Percentiles rank a stretch among this genome's conserved stretches.
Conservation (phyloP, 2,329 filamentous ascomycete genomes). For the Alternaria postmessia region DNA sequence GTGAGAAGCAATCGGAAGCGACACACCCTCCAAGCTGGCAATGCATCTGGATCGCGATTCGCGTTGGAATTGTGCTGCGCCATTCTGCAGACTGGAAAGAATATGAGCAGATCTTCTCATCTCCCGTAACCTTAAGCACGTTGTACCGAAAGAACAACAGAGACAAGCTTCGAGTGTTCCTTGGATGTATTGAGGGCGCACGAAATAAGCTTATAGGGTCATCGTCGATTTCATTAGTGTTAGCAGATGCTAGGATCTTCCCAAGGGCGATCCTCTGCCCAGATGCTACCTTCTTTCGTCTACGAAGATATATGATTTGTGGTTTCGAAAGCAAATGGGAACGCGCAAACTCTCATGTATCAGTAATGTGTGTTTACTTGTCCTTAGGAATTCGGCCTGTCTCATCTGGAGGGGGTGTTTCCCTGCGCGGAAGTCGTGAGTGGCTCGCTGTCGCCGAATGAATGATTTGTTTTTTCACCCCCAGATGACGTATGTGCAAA, state of each 20-base stretch:
- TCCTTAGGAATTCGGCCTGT: not conserved
- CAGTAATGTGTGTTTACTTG: not conserved
- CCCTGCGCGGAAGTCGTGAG: not conserved
- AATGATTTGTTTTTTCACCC: not conserved
- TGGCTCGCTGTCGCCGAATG: not conserved
- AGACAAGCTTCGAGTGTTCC: not conserved
- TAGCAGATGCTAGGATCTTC: not conserved
- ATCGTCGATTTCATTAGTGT: not conserved
- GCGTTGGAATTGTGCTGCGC: not conserved
- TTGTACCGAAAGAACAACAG: not conserved
- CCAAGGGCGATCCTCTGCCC: not conserved
- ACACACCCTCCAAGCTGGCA: not conserved
- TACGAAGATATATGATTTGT: not conserved
- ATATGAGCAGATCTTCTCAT: not conserved
- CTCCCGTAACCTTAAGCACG: no score
- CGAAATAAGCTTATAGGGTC: not conserved
- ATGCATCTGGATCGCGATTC: not conserved
- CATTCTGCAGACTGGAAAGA: not conserved
- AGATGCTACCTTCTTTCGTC: not conserved
- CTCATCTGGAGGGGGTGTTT: not conserved
- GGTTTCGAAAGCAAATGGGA: not conserved
- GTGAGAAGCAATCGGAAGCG: not conserved
- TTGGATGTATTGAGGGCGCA: not conserved
- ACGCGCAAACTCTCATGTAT: not conserved
- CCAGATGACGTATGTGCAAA: not conserved